Evolutionary conservation across 139 green algal species (phyloP).

Genomic region (Picochlorum sp.): DNA sequence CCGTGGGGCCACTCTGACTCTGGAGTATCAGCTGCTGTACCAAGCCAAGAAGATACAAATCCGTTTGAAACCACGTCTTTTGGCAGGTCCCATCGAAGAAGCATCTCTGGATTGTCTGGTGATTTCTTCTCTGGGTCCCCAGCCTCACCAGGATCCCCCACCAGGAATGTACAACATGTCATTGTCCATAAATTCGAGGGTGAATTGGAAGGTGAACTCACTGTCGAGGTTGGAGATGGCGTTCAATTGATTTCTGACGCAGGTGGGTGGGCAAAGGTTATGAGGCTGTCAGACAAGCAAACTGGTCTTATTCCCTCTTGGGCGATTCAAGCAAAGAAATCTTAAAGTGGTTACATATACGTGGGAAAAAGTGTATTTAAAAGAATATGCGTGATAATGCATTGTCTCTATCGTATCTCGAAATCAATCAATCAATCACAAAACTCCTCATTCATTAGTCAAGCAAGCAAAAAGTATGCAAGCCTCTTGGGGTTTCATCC

Average conservation of each 20-base stretch:
- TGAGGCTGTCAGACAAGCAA: slow-evolving; percentile 22
- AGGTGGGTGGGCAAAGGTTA: slow-evolving; percentile 27
- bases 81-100: neutral
- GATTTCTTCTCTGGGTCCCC: too few species aligned
- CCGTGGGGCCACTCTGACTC: neutral
- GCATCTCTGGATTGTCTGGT: neutral
- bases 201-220: slow-evolving; percentile 35
- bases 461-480: too few species aligned
- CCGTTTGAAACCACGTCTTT: neutral
- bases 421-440: too few species aligned
- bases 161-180: neutral
- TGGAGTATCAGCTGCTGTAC: too few species aligned
- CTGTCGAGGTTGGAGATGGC: slow-evolving; percentile 22
- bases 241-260: slow-evolving; percentile 31
- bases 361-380: too few species aligned
- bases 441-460: too few species aligned
- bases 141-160: slow-evolving; percentile 13
- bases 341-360: slow-evolving; percentile 1
- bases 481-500: too few species aligned
- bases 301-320: slow-evolving; percentile 30
- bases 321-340: slow-evolving; percentile 16
- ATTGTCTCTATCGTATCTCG: too few species aligned
- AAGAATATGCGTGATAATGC: too few species aligned
- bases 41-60: neutral
- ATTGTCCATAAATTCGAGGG: slow-evolving; percentile 13